Percentiles rank a stretch among this genome's conserved stretches.
Conservation (phyloP, 2,329 filamentous ascomycete genomes). For the Stemphylium lycopersici region DNA sequence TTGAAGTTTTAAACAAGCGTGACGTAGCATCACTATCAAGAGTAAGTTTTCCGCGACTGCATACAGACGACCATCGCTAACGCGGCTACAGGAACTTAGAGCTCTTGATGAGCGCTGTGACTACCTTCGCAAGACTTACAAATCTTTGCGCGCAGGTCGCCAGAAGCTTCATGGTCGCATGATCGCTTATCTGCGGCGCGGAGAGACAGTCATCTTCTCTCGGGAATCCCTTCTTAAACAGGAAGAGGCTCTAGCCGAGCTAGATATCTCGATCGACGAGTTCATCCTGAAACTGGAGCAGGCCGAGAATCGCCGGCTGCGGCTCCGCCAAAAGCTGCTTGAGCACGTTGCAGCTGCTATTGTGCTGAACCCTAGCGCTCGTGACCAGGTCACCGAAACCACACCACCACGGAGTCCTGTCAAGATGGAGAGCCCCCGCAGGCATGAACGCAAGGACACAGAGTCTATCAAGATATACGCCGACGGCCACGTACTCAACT, state of each 20-base stretch:
- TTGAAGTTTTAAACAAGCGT: conserved; percentile 49
- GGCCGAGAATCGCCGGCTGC: conserved; percentile 76
- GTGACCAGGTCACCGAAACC: conserved; percentile 37
- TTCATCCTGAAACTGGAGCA: conserved; percentile 82
- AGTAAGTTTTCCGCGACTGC: conserved; percentile 48
- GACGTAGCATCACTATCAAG: conserved; percentile 62
- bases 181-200: conserved; percentile 76
- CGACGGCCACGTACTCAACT: conserved; percentile 49
- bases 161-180: conserved; percentile 78
- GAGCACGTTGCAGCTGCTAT: conserved; percentile 78
- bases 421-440: conserved; percentile 44
- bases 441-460: conserved; percentile 45
- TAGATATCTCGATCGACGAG: conserved; percentile 79
- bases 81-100: conserved; percentile 66
- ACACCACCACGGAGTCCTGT: conserved; percentile 50
- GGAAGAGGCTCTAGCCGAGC: conserved; percentile 77
- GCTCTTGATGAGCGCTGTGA: conserved; percentile 78
- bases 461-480: conserved; percentile 54
- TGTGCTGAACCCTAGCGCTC: conserved; percentile 41
- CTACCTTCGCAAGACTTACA: conserved; percentile 78
- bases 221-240: conserved; percentile 78
- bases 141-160: conserved; percentile 74
- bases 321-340: conserved; percentile 78
- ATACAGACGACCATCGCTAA: conserved; percentile 22
- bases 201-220: conserved; percentile 73